A percentile compares a stretch with the other conserved stretches of the same genome.
Evolutionary conservation across 2,329 filamentous ascomycete genomes (phyloP).

Genomic region (Hansfordia pulvinata): DNA sequence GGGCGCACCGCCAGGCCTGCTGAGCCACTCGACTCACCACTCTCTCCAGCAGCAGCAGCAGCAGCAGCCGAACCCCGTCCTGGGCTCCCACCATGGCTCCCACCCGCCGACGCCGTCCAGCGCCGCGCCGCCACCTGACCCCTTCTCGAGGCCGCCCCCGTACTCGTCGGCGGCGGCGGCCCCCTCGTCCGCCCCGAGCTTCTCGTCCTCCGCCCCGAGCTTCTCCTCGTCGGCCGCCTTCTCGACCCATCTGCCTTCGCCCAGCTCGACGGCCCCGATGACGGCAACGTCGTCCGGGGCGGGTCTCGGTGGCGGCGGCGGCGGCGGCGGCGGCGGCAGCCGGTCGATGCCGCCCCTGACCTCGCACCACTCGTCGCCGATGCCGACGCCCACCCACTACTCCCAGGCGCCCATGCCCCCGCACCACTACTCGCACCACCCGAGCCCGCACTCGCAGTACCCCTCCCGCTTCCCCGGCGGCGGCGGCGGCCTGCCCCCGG

Average conservation of each 20-base stretch:
- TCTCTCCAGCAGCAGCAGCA: slow-evolving; percentile 15
- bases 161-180: slow-evolving; percentile 47
- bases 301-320: too few relatives aligned
- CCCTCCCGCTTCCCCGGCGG: too few relatives aligned
- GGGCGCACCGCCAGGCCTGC: too few relatives aligned
- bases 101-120: slow-evolving; percentile 37
- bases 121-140: slow-evolving; percentile 44
- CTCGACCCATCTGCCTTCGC: slow-evolving; percentile 31
- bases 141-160: slow-evolving; percentile 41
- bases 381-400: slow-evolving; percentile 44
- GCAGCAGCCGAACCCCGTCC: slow-evolving; percentile 25
- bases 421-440: too few relatives aligned
- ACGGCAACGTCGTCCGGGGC: too few relatives aligned
- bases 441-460: too few relatives aligned
- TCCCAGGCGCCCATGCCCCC: slow-evolving; percentile 26
- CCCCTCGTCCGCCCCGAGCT: slow-evolving; percentile 41
- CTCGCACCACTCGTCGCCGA: slow-evolving; percentile 25
- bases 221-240: slow-evolving; percentile 44
- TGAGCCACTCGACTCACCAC: slow-evolving; percentile 20
- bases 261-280: slow-evolving; percentile 23
- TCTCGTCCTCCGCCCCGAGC: slow-evolving; percentile 41
- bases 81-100: slow-evolving; percentile 31
- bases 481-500: slow-evolving; percentile 36
- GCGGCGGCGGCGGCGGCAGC: too few relatives aligned
- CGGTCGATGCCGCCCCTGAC: slow-evolving; percentile 22